Base-by-base conservation (phyloP, 306 rosid species). In the Mucuna pruriens region DNA sequence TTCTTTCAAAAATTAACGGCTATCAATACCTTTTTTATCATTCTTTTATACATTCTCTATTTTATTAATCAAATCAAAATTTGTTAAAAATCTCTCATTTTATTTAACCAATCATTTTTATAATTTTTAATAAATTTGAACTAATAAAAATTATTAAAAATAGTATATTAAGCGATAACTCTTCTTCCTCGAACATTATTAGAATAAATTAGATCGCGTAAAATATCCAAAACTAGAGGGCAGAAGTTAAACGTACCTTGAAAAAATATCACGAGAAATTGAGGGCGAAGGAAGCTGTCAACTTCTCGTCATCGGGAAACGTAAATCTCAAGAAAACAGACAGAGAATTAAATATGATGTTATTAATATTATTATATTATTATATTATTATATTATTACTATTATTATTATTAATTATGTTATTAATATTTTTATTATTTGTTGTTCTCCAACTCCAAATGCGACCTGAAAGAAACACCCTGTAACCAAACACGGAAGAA, bases 321-420 rank as follows among this genome's bases (percentile, higher is more conserved):
- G 88, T 87, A 76, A 82, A 88, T 76, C 87, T 85, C 80, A 92
- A 91, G 91, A 65, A 76, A 88, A 83, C 84, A 82, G 61, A 69
- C 69, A 72, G 75, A 75, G 29, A 31, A 75, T 64, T 44, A 48
- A 74, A 42, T 54, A 36, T n/a, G 34, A 4, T 17, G 68, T 45
- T 64, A 36, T 64, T 16, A 63, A 6, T 63, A 7, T 31, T 62
- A 62, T 23, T 58, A n/a, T n/a, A n/a, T n/a, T n/a, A n/a, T n/a
- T n/a, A n/a, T n/a, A n/a, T n/a, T n/a, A n/a, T n/a, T n/a, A n/a
- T n/a, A n/a, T n/a, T n/a, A n/a, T n/a, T n/a, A n/a, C n/a, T n/a
- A n/a, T n/a, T n/a, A n/a, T n/a, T n/a, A n/a, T n/a, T n/a, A n/a
- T n/a, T n/a, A n/a, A n/a, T n/a, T n/a, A n/a, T 54, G 16, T 45